Base-by-base conservation (phyloP, 1,284 basidiomycete species). In the Mycena sp. region DNA sequence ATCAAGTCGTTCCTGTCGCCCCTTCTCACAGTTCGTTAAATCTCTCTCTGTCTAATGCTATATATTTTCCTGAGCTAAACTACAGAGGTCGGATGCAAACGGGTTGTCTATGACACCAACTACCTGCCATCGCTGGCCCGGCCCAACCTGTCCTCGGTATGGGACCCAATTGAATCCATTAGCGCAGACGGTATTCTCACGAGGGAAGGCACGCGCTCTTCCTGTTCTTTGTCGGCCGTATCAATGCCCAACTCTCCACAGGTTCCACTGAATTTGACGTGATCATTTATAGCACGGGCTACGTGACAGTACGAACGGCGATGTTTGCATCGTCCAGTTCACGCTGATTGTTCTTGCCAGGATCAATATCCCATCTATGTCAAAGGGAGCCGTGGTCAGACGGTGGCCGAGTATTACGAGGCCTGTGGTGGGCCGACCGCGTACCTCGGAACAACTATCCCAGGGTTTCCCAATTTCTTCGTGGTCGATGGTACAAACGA, bases 381-480 rank as follows among this genome's bases (percentile, higher is more conserved):
- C 6, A 50, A 60, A 29, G 72, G 72, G 19, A 62, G 54, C 29
- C 50, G 53, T 9, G 64, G 64, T 1, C 46, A 68, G 54, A 71
- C 68, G 2, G 59, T 73, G 6, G 64, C 71, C 48, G 66, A 71
- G 30, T 71, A 72, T 49, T 68, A 63, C 52, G 55, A 40, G 10
- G 64, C 64, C 2, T 69, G 76, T 14, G 73, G 74, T 10, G 80
- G 80, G 1, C 79, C 81, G 2, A 77, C 75, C 43, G 81, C 80
- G 14, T 83, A 82, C 64, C 64, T 77, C 3, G 81, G 80, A 17
- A 80, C 78, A 0, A 70, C 76, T 0, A 58, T 80, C 4, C 80
- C 82, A 32, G 76, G 76, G 1, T 83, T 83, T 65, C 82, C 82
- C 0, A 82, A 82, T 58, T 76, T 79, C 48, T 82, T 75, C 67